phyloP scores from a whole-genome alignment of 2,329 filamentous ascomycete genomes.

The Periglandula ipomoeae region DNA sequence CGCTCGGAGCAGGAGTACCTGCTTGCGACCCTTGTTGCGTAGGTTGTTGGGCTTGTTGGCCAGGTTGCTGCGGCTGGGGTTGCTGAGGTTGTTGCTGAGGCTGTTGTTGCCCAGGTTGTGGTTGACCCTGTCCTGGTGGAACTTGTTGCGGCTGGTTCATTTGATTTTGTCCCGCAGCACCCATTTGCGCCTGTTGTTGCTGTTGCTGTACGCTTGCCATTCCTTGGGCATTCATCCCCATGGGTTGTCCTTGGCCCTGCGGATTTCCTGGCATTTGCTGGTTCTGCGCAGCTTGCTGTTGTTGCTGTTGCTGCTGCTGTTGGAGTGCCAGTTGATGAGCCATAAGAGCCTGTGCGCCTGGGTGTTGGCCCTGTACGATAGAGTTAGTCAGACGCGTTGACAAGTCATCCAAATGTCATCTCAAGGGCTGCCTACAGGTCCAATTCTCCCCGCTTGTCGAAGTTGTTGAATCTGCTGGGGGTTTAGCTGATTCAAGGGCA shows the following conservation, averaged over 20 bases:
- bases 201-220: slow-evolving; percentile 30
- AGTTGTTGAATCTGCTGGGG: slow-evolving; percentile 43
- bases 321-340: slow-evolving; percentile 41
- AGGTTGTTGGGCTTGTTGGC: slow-evolving; percentile 35
- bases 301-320: slow-evolving; percentile 26
- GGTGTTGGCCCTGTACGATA: slow-evolving; percentile 18
- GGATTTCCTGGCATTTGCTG: slow-evolving; percentile 32
- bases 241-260: slow-evolving; percentile 29
- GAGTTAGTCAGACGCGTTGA: neutral
- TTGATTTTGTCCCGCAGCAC: slow-evolving; percentile 10
- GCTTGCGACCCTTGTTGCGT: slow-evolving; percentile 15
- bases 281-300: slow-evolving; percentile 27
- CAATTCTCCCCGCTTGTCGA: slow-evolving; percentile 29
- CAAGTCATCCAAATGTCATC: neutral
- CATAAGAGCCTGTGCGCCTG: slow-evolving; percentile 30
- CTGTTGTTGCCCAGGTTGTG: slow-evolving; percentile 21
- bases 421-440: slow-evolving; percentile 27
- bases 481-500: slow-evolving; percentile 38
- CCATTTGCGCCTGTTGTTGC: slow-evolving; percentile 12
- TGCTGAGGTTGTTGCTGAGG: slow-evolving; percentile 33
- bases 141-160: slow-evolving; percentile 12
- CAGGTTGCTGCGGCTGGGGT: slow-evolving; percentile 32
- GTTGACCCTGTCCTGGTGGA: slow-evolving; percentile 14
- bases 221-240: slow-evolving; percentile 38
- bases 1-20: slow-evolving; percentile 8